These are phyloP conservation scores for Hymenoscyphus salicellus DNA, from an alignment of 2,329 filamentous ascomycete genomes.

Conservation along the genomic window DNA sequence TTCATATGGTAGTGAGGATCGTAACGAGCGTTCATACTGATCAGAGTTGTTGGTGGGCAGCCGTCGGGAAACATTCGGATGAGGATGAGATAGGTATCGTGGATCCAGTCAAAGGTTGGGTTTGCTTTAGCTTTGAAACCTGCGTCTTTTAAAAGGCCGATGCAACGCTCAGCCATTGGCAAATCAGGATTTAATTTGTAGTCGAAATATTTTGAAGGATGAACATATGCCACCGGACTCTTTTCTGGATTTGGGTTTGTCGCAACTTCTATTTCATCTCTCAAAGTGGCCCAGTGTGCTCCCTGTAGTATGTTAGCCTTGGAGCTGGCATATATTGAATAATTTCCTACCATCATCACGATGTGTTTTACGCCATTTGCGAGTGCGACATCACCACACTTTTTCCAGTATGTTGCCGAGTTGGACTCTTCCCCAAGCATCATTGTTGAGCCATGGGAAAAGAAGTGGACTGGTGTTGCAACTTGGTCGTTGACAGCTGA, in stretches of 20 bases:
- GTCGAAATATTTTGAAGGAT: slow-evolving; percentile 61
- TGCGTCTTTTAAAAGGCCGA: slow-evolving; percentile 47
- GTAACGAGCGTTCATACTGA: slow-evolving; percentile 53
- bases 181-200: slow-evolving; percentile 63
- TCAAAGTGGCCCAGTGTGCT: slow-evolving; percentile 62
- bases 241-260: slow-evolving; percentile 60
- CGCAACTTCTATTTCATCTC: slow-evolving; percentile 56
- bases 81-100: slow-evolving; percentile 67
- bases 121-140: slow-evolving; percentile 56
- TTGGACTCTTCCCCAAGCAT: slow-evolving; percentile 64
- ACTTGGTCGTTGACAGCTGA: too few relatives aligned
- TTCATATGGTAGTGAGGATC: slow-evolving; percentile 56
- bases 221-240: slow-evolving; percentile 63
- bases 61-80: slow-evolving; percentile 65
- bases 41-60: slow-evolving; percentile 64
- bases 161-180: slow-evolving; percentile 47
- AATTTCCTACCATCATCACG: slow-evolving; percentile 58
- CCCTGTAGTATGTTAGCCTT: too few relatives aligned
- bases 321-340: too few relatives aligned
- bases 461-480: slow-evolving; percentile 39
- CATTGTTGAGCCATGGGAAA: slow-evolving; percentile 70
- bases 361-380: slow-evolving; percentile 58
- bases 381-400: slow-evolving; percentile 60
- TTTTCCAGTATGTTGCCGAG: slow-evolving; percentile 64
- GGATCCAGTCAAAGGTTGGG: slow-evolving; percentile 65